Base-by-base conservation (phyloP, 148 eudicot genomes). In the Rheum nobile region DNA sequence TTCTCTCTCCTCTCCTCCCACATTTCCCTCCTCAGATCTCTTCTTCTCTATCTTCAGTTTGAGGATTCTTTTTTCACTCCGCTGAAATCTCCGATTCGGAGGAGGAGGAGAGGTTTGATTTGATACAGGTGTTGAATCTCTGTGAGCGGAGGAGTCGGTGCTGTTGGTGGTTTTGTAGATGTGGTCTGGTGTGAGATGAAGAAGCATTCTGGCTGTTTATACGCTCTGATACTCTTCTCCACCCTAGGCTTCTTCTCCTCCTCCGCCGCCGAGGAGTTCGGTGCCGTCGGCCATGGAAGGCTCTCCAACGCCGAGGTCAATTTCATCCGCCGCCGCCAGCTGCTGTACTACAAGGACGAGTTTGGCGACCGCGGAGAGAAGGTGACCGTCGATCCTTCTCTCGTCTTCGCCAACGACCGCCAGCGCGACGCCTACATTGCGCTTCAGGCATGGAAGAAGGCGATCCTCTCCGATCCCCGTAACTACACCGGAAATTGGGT, bases 401-500 rank as follows among this genome's bases (percentile, higher is more conserved):
- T 86, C 2, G 63, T 54, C 12, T 93, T 93, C 68, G 82, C 78
- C 0, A 91, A 91, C 72, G 78, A 76, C 0, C 59, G 91, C 14
- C 80, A 87, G 16, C 81, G 90, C 4, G 78, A 76, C 24, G 98
- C 98, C 31, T 93, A 91, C 91, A 89, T 93, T 81, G 97, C 98
- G 26, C 78, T 93, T 4, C 98, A 93, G 29, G 93, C 97, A 0
- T 89, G 89, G 91, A 93, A 91, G 67, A 74, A 82, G 35, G 98
- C 95, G 1, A 93, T 89, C 4, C 59, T 93, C 50, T 89, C 98
- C 71, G 98, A 93, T 84, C 98, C 98, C 2, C 59, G 13, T 1
- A 85, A 91, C 74, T 41, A 85, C 21, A 93, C 98, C 10, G 50
- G 19, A 3, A 73, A 88, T 76, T 93, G 97, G 97, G 85, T 82